phyloP scores from a whole-genome alignment of 306 rosid genomes.

The Sophora flavescens region DNA sequence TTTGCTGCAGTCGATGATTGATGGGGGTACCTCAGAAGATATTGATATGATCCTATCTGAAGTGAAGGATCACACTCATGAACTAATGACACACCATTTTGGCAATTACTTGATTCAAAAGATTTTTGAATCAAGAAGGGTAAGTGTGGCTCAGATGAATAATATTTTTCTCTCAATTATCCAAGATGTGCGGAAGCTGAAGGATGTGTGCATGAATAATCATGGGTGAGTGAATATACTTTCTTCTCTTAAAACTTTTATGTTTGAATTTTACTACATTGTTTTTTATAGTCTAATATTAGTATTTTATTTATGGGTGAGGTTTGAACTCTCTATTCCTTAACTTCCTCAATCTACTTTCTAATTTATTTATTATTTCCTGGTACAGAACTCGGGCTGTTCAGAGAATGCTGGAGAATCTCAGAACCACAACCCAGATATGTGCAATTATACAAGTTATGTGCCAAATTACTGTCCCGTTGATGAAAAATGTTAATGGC shows the following conservation, averaged over 20 bases:
- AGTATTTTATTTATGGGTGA: no score
- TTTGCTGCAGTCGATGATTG: conserved; percentile 13
- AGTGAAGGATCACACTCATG: conserved; percentile 8
- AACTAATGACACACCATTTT: conserved; percentile 36
- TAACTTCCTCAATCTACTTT: no score
- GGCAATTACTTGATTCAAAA: conserved; percentile 37
- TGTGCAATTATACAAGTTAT: neutral
- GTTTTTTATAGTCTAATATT: no score
- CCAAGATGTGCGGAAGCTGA: neutral
- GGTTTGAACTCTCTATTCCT: no score
- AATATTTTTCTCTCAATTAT: neutral
- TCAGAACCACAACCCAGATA: neutral
- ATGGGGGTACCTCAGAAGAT: neutral
- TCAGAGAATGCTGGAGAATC: conserved; percentile 40
- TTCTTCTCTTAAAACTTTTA: neutral
- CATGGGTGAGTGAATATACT: conserved; percentile 36
- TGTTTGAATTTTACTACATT: neutral
- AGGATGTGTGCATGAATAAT: conserved; percentile 40
- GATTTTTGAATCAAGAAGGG: conserved; percentile 22
- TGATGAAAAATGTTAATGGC: conserved; percentile 48
- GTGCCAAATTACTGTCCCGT: neutral
- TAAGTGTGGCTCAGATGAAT: neutral
- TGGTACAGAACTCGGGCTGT: conserved; percentile 47
- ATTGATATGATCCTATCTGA: neutral
- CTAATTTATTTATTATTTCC: neutral